Conservation (phyloP, 345 rosid genomes). For the Eutrema yunnanense region DNA sequence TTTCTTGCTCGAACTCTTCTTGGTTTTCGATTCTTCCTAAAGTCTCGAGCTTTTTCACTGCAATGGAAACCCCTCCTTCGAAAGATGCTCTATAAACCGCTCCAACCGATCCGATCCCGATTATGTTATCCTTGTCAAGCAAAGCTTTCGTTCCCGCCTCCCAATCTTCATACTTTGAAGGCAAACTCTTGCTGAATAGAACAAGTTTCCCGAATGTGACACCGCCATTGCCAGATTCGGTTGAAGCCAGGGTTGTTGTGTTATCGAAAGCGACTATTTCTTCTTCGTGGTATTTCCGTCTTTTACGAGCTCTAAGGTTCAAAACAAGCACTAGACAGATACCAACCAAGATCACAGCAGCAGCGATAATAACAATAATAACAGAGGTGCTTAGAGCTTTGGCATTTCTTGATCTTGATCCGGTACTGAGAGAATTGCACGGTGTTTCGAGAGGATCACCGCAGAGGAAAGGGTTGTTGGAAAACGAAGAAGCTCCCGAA, state of each 20-base stretch:
- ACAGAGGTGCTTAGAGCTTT: slow-evolving; percentile 64
- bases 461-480: slow-evolving; percentile 65
- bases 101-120: slow-evolving; percentile 83
- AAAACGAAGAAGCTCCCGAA: slow-evolving; percentile 62
- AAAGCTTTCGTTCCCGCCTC: slow-evolving; percentile 82
- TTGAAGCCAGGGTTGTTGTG: slow-evolving; percentile 28
- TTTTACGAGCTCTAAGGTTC: slow-evolving; percentile 66
- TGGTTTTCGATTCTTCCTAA: slow-evolving; percentile 77
- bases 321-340: slow-evolving; percentile 68
- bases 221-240: slow-evolving; percentile 23
- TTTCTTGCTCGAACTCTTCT: slow-evolving; percentile 88
- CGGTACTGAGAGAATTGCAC: slow-evolving; percentile 36
- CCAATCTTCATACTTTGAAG: slow-evolving; percentile 95
- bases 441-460: slow-evolving; percentile 58
- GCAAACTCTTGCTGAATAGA: slow-evolving; percentile 83
- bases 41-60: slow-evolving; percentile 88
- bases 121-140: slow-evolving; percentile 78
- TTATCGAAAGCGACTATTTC: slow-evolving; percentile 52
- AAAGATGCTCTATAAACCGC: slow-evolving; percentile 69
- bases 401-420: slow-evolving; percentile 31
- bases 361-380: slow-evolving; percentile 71
- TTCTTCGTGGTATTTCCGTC: slow-evolving; percentile 29
- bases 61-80: slow-evolving; percentile 84
- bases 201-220: slow-evolving; percentile 84
- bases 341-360: slow-evolving; percentile 71